Evolutionary conservation across 176 grass and related monocot genomes (phyloP).

Genomic region (Triticum urartu): DNA sequence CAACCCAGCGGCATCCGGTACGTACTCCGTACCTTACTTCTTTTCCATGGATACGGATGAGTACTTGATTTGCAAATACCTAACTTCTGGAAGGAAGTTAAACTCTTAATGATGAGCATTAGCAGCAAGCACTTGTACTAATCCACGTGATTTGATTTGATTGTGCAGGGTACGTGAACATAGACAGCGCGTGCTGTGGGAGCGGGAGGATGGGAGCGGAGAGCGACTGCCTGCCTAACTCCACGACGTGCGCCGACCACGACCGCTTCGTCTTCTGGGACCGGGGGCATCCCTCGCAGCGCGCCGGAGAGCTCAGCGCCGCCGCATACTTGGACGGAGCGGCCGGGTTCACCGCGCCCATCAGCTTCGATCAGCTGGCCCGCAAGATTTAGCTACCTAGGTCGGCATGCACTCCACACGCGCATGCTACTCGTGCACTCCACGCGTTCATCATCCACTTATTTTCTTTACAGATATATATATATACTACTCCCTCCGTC

Average conservation of each 20-base stretch:
- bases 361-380: neutral
- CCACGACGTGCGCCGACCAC: neutral
- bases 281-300: neutral
- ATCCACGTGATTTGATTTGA: neutral
- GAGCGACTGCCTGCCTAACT: slow-evolving; percentile 13
- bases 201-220: slow-evolving; percentile 17
- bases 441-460: no score
- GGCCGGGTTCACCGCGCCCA: neutral
- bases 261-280: neutral
- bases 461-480: no score
- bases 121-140: no score
- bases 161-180: neutral
- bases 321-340: neutral
- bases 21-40: neutral
- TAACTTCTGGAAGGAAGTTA: neutral
- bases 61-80: neutral
- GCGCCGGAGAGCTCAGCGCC: neutral
- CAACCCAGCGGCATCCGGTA: neutral
- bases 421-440: no score
- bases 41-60: neutral
- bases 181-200: slow-evolving; percentile 45
- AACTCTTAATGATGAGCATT: no score
- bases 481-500: no score
- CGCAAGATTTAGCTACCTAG: neutral
- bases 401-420: no score